Percentiles rank a stretch among this genome's conserved stretches.
Evolutionary conservation across 2,329 filamentous ascomycete species (phyloP).

Genomic region (Saccharata proteae): DNA sequence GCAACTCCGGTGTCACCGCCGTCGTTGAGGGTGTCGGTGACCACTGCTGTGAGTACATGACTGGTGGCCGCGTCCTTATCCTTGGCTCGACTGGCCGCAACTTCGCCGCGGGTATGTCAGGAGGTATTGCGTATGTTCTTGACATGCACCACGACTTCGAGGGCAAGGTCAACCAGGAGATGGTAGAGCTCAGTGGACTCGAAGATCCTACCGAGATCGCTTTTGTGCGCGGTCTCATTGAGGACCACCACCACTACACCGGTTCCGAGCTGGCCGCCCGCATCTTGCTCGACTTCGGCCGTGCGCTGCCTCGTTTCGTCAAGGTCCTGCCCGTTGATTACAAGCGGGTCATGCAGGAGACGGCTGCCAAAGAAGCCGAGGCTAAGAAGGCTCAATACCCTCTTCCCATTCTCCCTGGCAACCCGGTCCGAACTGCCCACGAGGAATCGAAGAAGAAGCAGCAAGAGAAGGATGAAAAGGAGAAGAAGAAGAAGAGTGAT

Average conservation of each 20-base stretch:
- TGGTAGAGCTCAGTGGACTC: constrained; percentile 80
- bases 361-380: constrained; percentile 73
- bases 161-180: constrained; percentile 90
- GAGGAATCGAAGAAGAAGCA: constrained; percentile 42
- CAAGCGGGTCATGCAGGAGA: constrained; percentile 81
- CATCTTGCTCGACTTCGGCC: constrained; percentile 88
- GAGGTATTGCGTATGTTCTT: constrained; percentile 89
- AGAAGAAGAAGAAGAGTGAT: constrained; percentile 58
- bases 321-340: constrained; percentile 93
- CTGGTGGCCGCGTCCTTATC: constrained; percentile 78
- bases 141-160: constrained; percentile 84
- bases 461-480: constrained; percentile 49
- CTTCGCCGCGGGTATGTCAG: constrained; percentile 97
- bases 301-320: constrained; percentile 78
- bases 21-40: constrained; percentile 94
- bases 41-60: constrained; percentile 98
- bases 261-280: constrained; percentile 89
- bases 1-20: constrained; percentile 92
- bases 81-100: constrained; percentile 87
- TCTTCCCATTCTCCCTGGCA: constrained; percentile 62
- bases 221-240: constrained; percentile 78
- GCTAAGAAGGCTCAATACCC: constrained; percentile 76
- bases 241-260: constrained; percentile 97
- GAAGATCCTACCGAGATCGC: constrained; percentile 83
- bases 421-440: constrained; percentile 41